Evolutionary conservation across 1,139 yeast species (phyloP), one percentile per base, ranked within the genome.

Genomic region (Yamadazyma trypodendri): DNA sequence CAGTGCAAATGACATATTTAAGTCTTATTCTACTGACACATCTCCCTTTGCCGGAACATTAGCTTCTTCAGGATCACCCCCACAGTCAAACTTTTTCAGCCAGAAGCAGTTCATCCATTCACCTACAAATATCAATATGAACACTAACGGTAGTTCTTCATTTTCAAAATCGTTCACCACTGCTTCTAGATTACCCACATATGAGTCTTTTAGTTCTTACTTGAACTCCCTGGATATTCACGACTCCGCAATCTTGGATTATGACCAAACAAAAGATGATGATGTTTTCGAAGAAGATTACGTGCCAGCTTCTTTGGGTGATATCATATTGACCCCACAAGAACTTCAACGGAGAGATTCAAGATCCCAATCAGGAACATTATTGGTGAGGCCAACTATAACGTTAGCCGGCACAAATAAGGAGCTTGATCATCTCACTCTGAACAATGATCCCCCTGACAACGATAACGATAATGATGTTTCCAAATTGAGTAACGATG

Each of bases 261-360:
- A 66, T 4, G 61, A 55, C 25, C 21, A 10, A 18, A 38, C 37
- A 11, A 50, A 46, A 22, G 52, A 48, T 28, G 52, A 60, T 12
- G 55, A 51, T 22, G 54, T 72, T 14, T 75, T 68, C 50, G 83
- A 74, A 42, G 89, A 84, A 46, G 95, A 85, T 52, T 83, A 77
- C 50, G 86, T 87, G 2, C 96, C 96, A 2, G 80, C 82, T 1
- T 75, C 88, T 17, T 63, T 87, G 31, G 75, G 81, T 14, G 94
- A 85, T 49, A 64, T 85, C 37, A 65, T 71, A 16, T 63, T 87
- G 34, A 86, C 95, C 1, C 95, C 95, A 0, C 87, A 81, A 49
- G 95, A 87, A 54, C 62, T 83, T 21, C 63, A 64, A 44, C 65
- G 95, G 42, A 68, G 94, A 34, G 82, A 76, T 43, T 80, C 88